Percentiles rank a stretch among this genome's conserved stretches.
Conservation (phyloP, 306 rosid genomes). For the Geum urbanum region DNA sequence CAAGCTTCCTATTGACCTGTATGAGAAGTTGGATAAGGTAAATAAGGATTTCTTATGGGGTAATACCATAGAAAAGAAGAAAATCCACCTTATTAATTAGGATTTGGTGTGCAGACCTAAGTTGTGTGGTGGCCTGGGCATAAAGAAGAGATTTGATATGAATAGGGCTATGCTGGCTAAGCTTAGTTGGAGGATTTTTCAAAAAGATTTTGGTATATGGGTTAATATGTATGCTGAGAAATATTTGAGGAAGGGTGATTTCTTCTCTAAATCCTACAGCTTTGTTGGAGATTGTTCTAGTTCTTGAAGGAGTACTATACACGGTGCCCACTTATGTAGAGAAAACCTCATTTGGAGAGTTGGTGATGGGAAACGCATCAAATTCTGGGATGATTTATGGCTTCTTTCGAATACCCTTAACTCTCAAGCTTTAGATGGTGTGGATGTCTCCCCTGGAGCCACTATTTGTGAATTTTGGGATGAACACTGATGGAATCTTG, state of each 20-base stretch:
- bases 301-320: neutral
- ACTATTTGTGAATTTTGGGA: neutral
- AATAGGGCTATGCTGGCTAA: neutral
- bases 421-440: neutral
- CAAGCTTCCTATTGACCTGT: too few relatives aligned
- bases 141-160: too few relatives aligned
- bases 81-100: too few relatives aligned
- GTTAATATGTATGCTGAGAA: neutral
- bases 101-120: too few relatives aligned
- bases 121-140: too few relatives aligned
- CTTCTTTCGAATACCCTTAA: neutral
- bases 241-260: neutral
- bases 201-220: neutral
- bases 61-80: too few relatives aligned
- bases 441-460: neutral
- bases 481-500: neutral
- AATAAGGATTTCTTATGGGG: too few relatives aligned
- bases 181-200: neutral
- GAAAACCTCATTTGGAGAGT: neutral
- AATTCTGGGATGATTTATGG: neutral
- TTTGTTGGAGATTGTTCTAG: neutral
- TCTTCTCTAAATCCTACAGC: too few relatives aligned
- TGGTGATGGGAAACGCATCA: neutral
- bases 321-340: neutral
- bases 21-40: too few relatives aligned